A percentile compares a stretch with the other conserved stretches of the same genome.
Conservation (phyloP, 306 rosid genomes). For the Cucumis melo region DNA sequence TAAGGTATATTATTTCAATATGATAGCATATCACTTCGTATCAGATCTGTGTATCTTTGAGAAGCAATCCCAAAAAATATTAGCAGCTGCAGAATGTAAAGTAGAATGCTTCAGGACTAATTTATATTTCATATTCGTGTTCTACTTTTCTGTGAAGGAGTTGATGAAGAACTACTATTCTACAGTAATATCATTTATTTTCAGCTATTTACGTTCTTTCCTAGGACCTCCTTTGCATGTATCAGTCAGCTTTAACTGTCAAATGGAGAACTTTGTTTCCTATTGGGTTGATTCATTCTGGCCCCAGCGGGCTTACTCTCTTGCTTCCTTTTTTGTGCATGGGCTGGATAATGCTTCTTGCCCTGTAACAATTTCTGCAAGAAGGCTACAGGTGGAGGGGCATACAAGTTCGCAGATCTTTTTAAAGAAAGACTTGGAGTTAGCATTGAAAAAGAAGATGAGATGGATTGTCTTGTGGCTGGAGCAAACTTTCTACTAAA, state of each 20-base stretch:
- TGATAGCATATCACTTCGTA: background rate
- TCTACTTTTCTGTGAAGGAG: background rate
- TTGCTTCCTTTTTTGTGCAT: background rate
- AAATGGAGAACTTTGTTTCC: background rate
- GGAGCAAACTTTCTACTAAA: conserved; percentile 96
- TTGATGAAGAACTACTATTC: background rate
- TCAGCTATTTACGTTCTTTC: background rate
- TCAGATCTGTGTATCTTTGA: background rate
- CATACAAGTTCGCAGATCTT: conserved; percentile 90
- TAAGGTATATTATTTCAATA: conserved; percentile 38
- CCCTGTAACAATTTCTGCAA: conserved; percentile 11
- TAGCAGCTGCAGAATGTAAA: background rate
- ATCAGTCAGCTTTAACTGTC: background rate
- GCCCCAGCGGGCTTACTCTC: background rate
- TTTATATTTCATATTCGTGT: background rate
- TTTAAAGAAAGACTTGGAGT: conserved; percentile 97
- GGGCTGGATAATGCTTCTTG: background rate
- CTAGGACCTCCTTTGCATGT: background rate
- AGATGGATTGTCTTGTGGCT: conserved; percentile 91
- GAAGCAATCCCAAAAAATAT: background rate
- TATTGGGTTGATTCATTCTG: background rate
- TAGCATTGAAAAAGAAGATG: conserved; percentile 94
- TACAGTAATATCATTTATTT: background rate
- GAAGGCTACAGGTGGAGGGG: conserved; percentile 99
- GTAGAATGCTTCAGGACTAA: background rate